Base-by-base conservation (phyloP, 805 yeast genomes). In the Komagataella populi region DNA sequence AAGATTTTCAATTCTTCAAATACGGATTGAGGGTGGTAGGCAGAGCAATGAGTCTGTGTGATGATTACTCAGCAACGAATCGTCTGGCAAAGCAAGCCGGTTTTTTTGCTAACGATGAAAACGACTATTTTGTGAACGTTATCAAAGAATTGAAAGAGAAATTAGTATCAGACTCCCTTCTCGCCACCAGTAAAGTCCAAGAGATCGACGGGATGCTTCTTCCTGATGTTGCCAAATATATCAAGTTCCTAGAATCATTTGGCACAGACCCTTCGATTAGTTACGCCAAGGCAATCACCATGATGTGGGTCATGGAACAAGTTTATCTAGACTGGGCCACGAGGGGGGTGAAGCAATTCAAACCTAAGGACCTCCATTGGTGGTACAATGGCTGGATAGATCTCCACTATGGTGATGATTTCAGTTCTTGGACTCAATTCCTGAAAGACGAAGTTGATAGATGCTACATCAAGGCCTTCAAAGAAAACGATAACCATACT, bases 271-370 rank as follows among this genome's bases (percentile, higher is more conserved):
- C 63, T 17, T 50, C 55, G 5, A 55, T 56, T 22, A 56, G 60
- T 1, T 77, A 76, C 53, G 63, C 67, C 4, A 71, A 73, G 55
- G 50, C 73, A 20, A 63, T 76, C 44, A 74, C 79, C 2, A 66
- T 66, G 43, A 52, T 68, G 46, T 77, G 70, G 61, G 66, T 69
- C 20, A 73, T 76, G 72, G 83, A 77, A 54, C 66, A 68, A 46
- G 75, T 74, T 1, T 78, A 77, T 56, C 64, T 74, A 46, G 71
- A 70, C 22, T 78, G 82, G 83, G 80, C 80, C 1, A 68, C 71
- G 24, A 57, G 65, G 52, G 63, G 67, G 39, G 52, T 62, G 1
- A 56, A 55, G 6, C 50, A 44, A 3, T 30, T 30, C 39, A 55
- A 60, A 17, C 59, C 64, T 4, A 52, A 56, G 0, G 57, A 65